Base-by-base conservation (phyloP, 2,329 filamentous ascomycete species). In the Didymellaceae sp. region DNA sequence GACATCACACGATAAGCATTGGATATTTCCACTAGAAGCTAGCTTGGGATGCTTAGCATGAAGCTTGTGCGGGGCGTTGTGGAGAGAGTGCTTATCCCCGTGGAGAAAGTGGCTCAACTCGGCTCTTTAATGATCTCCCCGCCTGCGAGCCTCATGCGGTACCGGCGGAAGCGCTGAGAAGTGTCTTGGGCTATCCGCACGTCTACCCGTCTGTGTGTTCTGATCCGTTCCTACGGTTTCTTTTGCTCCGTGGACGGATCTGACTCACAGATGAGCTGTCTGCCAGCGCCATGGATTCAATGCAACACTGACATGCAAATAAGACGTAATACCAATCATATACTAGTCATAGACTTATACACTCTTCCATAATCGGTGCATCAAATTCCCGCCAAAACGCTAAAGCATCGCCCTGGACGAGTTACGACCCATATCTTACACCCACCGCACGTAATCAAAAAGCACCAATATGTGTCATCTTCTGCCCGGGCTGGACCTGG, bases 401-500 rank as follows among this genome's bases (percentile, higher is more conserved):
- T n/a, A n/a, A n/a, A n/a, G n/a, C n/a, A n/a, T n/a, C n/a, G n/a
- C n/a, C n/a, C n/a, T n/a, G n/a, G n/a, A n/a, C n/a, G n/a, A n/a
- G n/a, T n/a, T n/a, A n/a, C n/a, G n/a, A n/a, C 35, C 25, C 17
- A 22, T 45, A 45, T 41, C 31, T 25, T 45, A 41, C 48, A 45
- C 31, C 3, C 22, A 7, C 20, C n/a, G n/a, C n/a, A n/a, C n/a
- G n/a, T n/a, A n/a, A 32, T 17, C 18, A 52, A 25, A 52, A 65
- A 25, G 65, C 52, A 22, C 58, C 45, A 49, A 72, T 57, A 51
- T 68, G 63, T 39, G 58, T 55, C 54, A 67, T 62, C 53, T 66
- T 66, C 55, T 70, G 62, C 3, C 69, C 68, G 45, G 50, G 38
- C 26, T 63, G 58, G 11, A 63, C 57, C 53, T 62, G 61, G 34